These are phyloP conservation scores for Dactylellina leptospora DNA, from an alignment of 2,329 filamentous ascomycete species.

Conservation along the genomic window DNA sequence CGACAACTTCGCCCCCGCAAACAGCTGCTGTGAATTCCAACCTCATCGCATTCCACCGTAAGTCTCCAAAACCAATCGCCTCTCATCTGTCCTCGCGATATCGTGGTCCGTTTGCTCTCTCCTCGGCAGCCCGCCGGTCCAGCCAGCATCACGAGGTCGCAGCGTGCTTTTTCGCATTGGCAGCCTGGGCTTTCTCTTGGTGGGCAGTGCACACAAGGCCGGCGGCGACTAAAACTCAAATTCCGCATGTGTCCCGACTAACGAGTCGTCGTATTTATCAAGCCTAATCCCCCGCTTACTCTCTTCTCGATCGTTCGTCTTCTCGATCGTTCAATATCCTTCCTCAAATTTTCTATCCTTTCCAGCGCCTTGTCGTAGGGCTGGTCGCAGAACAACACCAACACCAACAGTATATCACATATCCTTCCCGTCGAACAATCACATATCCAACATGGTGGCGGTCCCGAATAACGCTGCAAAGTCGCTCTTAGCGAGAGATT, in stretches of 20 bases:
- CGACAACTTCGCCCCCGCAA: not conserved
- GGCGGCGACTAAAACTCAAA: slow-evolving; percentile 36
- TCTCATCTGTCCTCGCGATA: too few species aligned
- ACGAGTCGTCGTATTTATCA: slow-evolving; percentile 10
- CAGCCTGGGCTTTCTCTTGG: slow-evolving; percentile 2
- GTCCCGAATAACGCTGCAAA: not conserved
- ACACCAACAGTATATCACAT: not conserved
- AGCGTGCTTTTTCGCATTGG: not conserved
- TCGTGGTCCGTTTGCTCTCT: too few species aligned
- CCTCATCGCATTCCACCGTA: not conserved
- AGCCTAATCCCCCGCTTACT: not conserved
- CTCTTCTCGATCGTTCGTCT: not conserved
- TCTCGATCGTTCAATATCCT: not conserved
- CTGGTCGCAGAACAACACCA: not conserved
- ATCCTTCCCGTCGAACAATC: not conserved
- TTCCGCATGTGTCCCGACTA: slow-evolving; percentile 15
- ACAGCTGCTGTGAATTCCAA: not conserved
- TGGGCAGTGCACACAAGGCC: slow-evolving; percentile 17
- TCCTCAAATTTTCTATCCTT: not conserved
- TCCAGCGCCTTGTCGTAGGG: not conserved
- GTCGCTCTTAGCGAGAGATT: slow-evolving; percentile 21
- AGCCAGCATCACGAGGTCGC: not conserved
- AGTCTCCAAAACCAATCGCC: too few species aligned
- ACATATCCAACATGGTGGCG: slow-evolving; percentile 11
- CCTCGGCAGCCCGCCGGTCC: not conserved